Evolutionary conservation across 2,329 filamentous ascomycete genomes (phyloP), one percentile per base, ranked within the genome.

Genomic region (Elsinoe perseae): DNA sequence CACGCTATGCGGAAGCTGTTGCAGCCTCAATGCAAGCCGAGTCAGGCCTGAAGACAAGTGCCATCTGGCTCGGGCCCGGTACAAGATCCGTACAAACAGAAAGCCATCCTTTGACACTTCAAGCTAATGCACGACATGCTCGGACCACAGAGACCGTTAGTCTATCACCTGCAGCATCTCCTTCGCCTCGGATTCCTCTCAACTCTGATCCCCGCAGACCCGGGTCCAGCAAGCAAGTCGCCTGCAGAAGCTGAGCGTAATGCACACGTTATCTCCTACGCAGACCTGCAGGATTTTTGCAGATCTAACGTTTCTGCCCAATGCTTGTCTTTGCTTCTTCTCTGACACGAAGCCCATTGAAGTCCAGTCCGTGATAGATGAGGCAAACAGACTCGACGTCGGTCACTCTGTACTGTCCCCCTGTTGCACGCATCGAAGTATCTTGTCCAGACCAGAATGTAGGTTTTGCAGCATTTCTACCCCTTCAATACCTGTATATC

Each of bases 351-450:
- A 8, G 32, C 32, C n/a, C 20, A 43, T 14, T 10, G 18, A 16
- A 43, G 16, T 43, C 40, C 40, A 43, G 43, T 48, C 43, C 25
- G 9, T 12, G 2, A 30, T 30, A 23, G 27, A 52, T 9, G 48
- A 34, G 43, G 48, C 48, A 52, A 34, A 52, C 48, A 52, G 28
- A 30, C 16, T 36, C 7, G 10, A 14, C 18, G 23, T 10, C 43
- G 21, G 48, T 30, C 23, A 20, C 48, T 18, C 36, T 28, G 32
- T 52, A 34, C 28, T 38, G 12, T 34, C 52, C 23, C n/a, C 52
- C 52, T 54, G 52, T 34, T 28, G 23, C 36, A 54, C 52, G 52
- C 52, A 38, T 54, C 30, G 52, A 54, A 21, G 27, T n/a, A 54
- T 43, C 52, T 54, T 36, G 52, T 54, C 21, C 52, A 16, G 16